These are phyloP conservation scores for Boehmeria nivea DNA, from an alignment of 306 rosid genomes.

Conservation along the genomic window DNA sequence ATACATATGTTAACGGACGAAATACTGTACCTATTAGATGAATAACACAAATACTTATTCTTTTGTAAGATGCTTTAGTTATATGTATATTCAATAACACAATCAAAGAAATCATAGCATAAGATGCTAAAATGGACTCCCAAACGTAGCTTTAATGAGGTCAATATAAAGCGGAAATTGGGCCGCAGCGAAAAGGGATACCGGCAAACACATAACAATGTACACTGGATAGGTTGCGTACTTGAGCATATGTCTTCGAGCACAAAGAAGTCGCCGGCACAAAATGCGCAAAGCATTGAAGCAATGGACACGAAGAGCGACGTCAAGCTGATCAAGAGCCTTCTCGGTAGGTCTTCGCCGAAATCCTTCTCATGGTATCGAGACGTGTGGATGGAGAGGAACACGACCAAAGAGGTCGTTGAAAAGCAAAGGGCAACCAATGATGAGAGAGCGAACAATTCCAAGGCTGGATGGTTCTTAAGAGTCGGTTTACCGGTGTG, in stretches of 20 bases:
- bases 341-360: background rate
- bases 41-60: too few species aligned
- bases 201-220: background rate
- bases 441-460: background rate
- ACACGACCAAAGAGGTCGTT: background rate
- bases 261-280: constrained; percentile 2
- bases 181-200: background rate
- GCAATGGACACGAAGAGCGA: background rate
- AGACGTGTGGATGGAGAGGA: constrained; percentile 2
- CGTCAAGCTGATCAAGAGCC: background rate
- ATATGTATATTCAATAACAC: too few species aligned
- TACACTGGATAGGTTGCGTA: background rate
- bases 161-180: background rate
- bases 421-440: background rate
- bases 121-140: background rate
- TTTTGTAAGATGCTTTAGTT: too few species aligned
- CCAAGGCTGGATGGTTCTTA: background rate
- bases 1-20: too few species aligned
- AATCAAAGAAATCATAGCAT: too few species aligned
- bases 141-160: background rate
- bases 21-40: too few species aligned
- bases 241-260: constrained; percentile 1
- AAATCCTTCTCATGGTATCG: constrained; percentile 1
- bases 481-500: background rate
- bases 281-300: background rate